Evolutionary conservation across 805 yeast genomes (phyloP).

Genomic region (Priceomyces medius): DNA sequence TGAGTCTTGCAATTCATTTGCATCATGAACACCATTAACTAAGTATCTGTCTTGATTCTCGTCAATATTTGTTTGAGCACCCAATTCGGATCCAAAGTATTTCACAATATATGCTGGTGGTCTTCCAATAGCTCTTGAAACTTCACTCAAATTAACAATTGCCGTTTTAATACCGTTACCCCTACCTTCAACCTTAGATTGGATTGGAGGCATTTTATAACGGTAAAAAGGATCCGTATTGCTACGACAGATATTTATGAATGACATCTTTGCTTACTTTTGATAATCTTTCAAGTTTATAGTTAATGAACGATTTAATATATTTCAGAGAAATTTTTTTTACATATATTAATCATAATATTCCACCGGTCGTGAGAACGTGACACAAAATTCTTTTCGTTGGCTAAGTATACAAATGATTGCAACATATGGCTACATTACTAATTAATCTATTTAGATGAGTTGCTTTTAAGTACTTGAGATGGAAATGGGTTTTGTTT

Average conservation of each 20-base stretch:
- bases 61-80: constrained; percentile 88
- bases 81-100: constrained; percentile 93
- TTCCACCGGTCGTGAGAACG: neutral
- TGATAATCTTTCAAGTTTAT: constrained; percentile 1
- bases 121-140: constrained; percentile 90
- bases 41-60: constrained; percentile 82
- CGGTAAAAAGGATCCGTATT: constrained; percentile 98
- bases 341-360: neutral
- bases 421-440: neutral
- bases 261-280: constrained; percentile 54
- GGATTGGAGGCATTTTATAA: constrained; percentile 98
- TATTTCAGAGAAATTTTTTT: neutral
- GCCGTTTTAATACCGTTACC: constrained; percentile 99
- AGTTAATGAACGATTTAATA: neutral
- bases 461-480: neutral
- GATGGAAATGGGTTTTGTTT: constrained; percentile 71
- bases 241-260: constrained; percentile 92
- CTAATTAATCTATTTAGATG: neutral
- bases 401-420: neutral
- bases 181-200: constrained; percentile 96
- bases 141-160: constrained; percentile 84
- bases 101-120: constrained; percentile 91
- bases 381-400: constrained; percentile 1
- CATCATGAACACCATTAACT: constrained; percentile 93
- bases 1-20: constrained; percentile 85